Evolutionary conservation across 148 eudicot genomes (phyloP).

Genomic region (Chenopodium quinoa): DNA sequence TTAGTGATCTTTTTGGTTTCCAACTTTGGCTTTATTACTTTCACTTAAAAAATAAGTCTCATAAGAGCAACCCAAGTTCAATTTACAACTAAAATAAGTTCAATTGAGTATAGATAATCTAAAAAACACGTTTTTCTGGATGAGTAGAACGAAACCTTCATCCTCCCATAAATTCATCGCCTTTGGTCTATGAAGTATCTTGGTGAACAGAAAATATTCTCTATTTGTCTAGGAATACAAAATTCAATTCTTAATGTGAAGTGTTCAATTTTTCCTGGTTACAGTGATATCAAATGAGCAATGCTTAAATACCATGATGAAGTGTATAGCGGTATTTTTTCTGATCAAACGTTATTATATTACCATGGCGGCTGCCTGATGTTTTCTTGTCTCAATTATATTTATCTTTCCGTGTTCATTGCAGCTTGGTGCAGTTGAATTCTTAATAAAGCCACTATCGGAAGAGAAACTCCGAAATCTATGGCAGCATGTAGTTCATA

Average conservation of each 20-base stretch:
- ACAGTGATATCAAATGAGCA: slow-evolving; percentile 66
- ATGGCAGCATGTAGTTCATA: slow-evolving; percentile 91
- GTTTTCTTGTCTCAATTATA: slow-evolving; percentile 1
- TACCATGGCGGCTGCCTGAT: neutral
- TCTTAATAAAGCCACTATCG: slow-evolving; percentile 66
- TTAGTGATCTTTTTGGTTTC: neutral
- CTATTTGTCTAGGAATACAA: neutral
- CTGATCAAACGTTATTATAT: neutral
- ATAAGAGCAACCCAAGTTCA: neutral
- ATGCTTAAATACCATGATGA: slow-evolving; percentile 72
- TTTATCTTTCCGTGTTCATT: neutral
- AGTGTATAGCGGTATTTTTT: slow-evolving; percentile 73
- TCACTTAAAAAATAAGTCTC: neutral
- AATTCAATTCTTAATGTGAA: slow-evolving; percentile 4
- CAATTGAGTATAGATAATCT: no score
- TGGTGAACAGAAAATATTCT: neutral
- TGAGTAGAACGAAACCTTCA: neutral
- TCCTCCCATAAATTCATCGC: neutral
- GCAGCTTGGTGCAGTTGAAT: slow-evolving; percentile 91
- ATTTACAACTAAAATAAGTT: no score
- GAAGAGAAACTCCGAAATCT: slow-evolving; percentile 77
- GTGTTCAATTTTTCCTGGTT: slow-evolving; percentile 8
- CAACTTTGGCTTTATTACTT: neutral
- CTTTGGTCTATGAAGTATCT: neutral
- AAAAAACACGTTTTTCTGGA: neutral